A percentile compares a stretch with the other conserved stretches of the same genome.
Conservation (phyloP, 2,329 filamentous ascomycete genomes). For the Chaetomium strumarium region DNA sequence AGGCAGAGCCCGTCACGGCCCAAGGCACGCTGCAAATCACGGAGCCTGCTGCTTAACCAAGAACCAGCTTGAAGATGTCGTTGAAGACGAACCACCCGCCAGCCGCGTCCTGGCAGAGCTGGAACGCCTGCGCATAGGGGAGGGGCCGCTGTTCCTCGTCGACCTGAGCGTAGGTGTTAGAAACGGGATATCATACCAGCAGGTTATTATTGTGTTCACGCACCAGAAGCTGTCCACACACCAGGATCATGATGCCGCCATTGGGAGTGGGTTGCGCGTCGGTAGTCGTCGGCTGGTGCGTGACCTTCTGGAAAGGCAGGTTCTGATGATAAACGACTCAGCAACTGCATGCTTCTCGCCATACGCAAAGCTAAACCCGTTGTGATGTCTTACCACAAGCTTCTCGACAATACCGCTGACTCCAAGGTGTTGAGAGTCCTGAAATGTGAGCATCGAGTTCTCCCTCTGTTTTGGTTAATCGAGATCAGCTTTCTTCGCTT, state of each 20-base stretch:
- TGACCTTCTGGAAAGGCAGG: slow-evolving; percentile 76
- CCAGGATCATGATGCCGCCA: slow-evolving; percentile 75
- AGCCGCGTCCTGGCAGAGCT: slow-evolving; percentile 62
- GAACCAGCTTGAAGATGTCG: slow-evolving; percentile 90
- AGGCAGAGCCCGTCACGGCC: background rate
- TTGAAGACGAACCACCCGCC: slow-evolving; percentile 85
- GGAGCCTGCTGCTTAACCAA: slow-evolving; percentile 39
- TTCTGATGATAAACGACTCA: slow-evolving; percentile 41
- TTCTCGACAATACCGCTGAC: slow-evolving; percentile 66
- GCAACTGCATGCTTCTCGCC: slow-evolving; percentile 12
- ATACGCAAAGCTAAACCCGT: background rate
- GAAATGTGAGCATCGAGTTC: slow-evolving; percentile 90
- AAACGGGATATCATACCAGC: background rate
- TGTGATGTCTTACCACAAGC: slow-evolving; percentile 56
- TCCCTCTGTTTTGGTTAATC: slow-evolving; percentile 51
- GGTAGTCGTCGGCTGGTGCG: slow-evolving; percentile 68
- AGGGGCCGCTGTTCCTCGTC: slow-evolving; percentile 82
- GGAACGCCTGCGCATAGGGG: slow-evolving; percentile 87
- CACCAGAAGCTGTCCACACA: slow-evolving; percentile 82
- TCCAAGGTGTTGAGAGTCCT: slow-evolving; percentile 64
- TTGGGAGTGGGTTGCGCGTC: slow-evolving; percentile 74
- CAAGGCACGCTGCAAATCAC: background rate
- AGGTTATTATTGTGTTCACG: slow-evolving; percentile 27
- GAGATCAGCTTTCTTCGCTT: background rate
- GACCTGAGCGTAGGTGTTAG: slow-evolving; percentile 48